phyloP scores from a whole-genome alignment of 2,329 filamentous ascomycete species.

The Penicillium verrucosum region DNA sequence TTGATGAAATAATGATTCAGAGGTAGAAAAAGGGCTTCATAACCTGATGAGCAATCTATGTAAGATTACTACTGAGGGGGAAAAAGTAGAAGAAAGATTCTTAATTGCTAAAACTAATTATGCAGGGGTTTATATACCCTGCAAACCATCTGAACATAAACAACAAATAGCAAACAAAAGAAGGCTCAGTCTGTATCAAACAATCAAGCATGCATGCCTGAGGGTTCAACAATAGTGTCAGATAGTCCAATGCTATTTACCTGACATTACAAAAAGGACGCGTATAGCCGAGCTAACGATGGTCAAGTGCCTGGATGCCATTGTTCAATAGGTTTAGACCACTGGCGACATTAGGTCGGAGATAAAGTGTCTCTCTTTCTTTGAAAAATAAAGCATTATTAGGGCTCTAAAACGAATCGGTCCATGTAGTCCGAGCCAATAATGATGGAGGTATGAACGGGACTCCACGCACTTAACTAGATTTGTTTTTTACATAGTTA shows the following conservation, averaged over 20 bases:
- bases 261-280: slow-evolving; percentile 14
- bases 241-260: slow-evolving; percentile 12
- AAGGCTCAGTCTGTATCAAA: too few relatives aligned
- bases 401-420: slow-evolving; percentile 14
- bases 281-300: slow-evolving; percentile 15
- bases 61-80: too few relatives aligned
- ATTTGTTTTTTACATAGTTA: slow-evolving; percentile 10
- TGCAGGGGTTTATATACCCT: too few relatives aligned
- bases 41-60: too few relatives aligned
- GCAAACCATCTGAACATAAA: too few relatives aligned
- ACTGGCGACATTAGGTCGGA: slow-evolving; percentile 11
- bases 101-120: too few relatives aligned
- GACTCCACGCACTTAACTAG: slow-evolving; percentile 12
- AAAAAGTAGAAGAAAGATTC: too few relatives aligned
- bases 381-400: slow-evolving; percentile 7
- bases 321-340: background rate
- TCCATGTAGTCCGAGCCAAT: slow-evolving; percentile 10
- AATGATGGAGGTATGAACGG: background rate
- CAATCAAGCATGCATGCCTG: too few relatives aligned
- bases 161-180: too few relatives aligned
- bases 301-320: background rate
- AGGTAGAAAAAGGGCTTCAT: too few relatives aligned
- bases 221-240: too few relatives aligned
- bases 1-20: too few relatives aligned
- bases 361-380: slow-evolving; percentile 6